Percentiles rank a stretch among this genome's conserved stretches.
phyloP scores from a whole-genome alignment of 2,329 filamentous ascomycete genomes.

The Arachnopeziza araneosa region DNA sequence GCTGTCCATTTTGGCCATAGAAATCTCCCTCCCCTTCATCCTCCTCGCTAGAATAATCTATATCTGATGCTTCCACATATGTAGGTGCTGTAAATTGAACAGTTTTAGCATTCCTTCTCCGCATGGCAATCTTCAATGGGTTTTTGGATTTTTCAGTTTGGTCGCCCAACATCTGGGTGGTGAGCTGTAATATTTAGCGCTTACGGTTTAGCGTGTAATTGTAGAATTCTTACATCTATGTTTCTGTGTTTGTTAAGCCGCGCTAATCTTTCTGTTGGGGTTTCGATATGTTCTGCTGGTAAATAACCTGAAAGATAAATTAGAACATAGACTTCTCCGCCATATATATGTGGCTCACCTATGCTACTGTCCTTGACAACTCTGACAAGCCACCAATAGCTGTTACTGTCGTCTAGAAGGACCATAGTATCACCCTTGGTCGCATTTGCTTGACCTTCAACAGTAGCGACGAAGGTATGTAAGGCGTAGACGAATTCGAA shows the following conservation, averaged over 20 bases:
- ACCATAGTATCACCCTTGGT: slow-evolving; percentile 99
- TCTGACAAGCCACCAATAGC: slow-evolving; percentile 98
- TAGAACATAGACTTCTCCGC: slow-evolving; percentile 1
- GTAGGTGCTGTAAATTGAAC: slow-evolving; percentile 67
- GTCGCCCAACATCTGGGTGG: slow-evolving; percentile 66
- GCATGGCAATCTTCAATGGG: slow-evolving; percentile 67
- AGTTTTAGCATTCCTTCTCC: slow-evolving; percentile 63
- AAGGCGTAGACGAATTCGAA: slow-evolving; percentile 99
- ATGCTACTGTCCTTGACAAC: slow-evolving; percentile 98
- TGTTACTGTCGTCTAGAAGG: slow-evolving; percentile 95
- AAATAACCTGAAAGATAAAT: slow-evolving; percentile 64
- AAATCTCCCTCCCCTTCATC: slow-evolving; percentile 46
- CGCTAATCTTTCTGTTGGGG: slow-evolving; percentile 88
- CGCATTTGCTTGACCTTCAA: slow-evolving; percentile 96
- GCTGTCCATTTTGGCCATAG: slow-evolving; percentile 42
- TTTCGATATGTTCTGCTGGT: slow-evolving; percentile 97
- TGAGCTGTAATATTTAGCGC: slow-evolving; percentile 42
- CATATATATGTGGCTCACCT: slow-evolving; percentile 36
- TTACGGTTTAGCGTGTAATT: neutral
- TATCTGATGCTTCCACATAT: slow-evolving; percentile 67
- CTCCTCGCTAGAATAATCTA: slow-evolving; percentile 64
- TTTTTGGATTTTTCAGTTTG: slow-evolving; percentile 68
- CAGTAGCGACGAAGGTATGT: slow-evolving; percentile 95
- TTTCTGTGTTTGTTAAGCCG: slow-evolving; percentile 97
- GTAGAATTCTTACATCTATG: slow-evolving; percentile 67